These are phyloP conservation scores for Neocatenulostroma microsporum DNA, from an alignment of 2,329 filamentous ascomycete species.

Conservation along the genomic window DNA sequence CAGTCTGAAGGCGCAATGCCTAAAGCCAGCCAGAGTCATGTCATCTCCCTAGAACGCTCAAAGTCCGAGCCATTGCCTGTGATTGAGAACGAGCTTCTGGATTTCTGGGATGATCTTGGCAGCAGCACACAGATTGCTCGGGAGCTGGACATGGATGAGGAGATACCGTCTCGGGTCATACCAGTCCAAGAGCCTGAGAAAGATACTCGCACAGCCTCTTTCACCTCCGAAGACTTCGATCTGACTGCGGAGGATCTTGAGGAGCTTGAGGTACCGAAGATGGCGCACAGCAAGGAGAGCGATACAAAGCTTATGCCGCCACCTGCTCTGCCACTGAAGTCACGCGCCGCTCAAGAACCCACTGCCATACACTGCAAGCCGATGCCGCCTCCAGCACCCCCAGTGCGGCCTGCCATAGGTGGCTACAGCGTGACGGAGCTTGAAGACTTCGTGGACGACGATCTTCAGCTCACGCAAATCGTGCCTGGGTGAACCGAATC, in stretches of 20 bases:
- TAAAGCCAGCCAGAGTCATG: too few relatives aligned
- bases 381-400: conserved; percentile 3
- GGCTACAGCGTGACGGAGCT: conserved; percentile 27
- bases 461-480: conserved; percentile 28
- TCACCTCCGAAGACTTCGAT: conserved; percentile 33
- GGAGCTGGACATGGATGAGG: conserved; percentile 30
- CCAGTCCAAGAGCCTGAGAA: too few relatives aligned
- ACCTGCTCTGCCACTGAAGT: background rate
- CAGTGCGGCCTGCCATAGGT: background rate
- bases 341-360: background rate
- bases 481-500: conserved; percentile 14
- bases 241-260: conserved; percentile 36
- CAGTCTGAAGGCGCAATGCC: background rate
- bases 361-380: background rate
- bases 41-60: background rate
- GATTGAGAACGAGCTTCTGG: conserved; percentile 16
- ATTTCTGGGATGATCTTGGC: conserved; percentile 35
- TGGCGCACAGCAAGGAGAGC: too few relatives aligned
- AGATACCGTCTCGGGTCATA: too few relatives aligned
- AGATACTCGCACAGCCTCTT: too few relatives aligned
- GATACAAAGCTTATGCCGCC: conserved; percentile 1
- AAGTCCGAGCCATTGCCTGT: background rate
- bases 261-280: conserved; percentile 21
- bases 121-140: conserved; percentile 40
- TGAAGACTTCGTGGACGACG: conserved; percentile 29